Base-by-base conservation (phyloP, 1,284 basidiomycete species). In the Leccinum huronense region DNA sequence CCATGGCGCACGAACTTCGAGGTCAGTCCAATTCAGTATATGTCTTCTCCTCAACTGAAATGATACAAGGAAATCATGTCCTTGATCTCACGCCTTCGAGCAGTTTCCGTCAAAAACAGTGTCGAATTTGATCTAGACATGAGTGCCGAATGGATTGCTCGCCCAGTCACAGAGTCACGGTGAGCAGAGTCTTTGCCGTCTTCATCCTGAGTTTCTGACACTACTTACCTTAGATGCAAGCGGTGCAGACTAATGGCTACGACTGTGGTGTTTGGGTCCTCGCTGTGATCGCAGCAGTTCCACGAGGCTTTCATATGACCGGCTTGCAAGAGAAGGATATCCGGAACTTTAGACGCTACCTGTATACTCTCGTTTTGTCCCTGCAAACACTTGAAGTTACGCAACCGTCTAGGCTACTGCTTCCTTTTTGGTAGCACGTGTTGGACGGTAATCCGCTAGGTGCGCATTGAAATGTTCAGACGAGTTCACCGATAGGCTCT, bases 401-500 rank as follows among this genome's bases (percentile, higher is more conserved):
- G 30, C 30, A 31, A 31, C 7, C 7, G 7, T 31, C 30, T 31
- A 33, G 33, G 8, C 23, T 23, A 33, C 33, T 23, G 23, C 33
- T 33, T 33, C 33, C 9, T 33, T 33, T 48, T 48, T 42, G 55
- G 45, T 70, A 94, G 88, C 93, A 95, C 74, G 81, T 94, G 36
- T 76, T 95, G 42, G 89, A 94, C 68, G 90, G 88, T 5, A 93
- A 94, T 73, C 80, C 85, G 34, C 81, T 94, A 11, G 90, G 90
- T 84, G 54, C 62, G 66, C 57, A 60, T 57, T 13, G 31, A 55
- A 60, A 58, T 60, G 9, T 63, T 16, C 59, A 14, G 59, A 6
- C 10, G 3, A 11, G 38, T 61, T 59, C 40, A 23, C 23, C 23
- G 23, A 57, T 11, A 11, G 23, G 23, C 54, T 59, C 69, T 67